These are phyloP conservation scores for Capsella rubella DNA, from an alignment of 441 rosid species.

Conservation along the genomic window DNA sequence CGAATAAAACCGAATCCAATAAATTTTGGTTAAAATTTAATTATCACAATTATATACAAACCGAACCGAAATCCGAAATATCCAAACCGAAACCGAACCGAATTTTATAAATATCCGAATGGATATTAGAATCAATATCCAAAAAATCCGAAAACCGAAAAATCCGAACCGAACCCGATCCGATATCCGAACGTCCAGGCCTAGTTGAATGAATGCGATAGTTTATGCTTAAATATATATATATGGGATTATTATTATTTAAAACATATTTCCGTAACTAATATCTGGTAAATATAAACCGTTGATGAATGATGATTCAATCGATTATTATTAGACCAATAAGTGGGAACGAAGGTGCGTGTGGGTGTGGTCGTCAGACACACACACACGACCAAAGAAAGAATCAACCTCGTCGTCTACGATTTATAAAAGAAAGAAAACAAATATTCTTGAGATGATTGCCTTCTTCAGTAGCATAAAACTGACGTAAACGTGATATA, in stretches of 20 bases:
- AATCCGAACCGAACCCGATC: too few species aligned
- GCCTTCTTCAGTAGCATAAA: not conserved
- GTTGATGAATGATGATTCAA: slow-evolving; percentile 6
- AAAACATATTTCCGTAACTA: not conserved
- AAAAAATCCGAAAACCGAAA: too few species aligned
- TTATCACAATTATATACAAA: too few species aligned
- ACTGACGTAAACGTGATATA: slow-evolving; percentile 7
- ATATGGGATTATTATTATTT: too few species aligned
- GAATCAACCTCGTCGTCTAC: slow-evolving; percentile 28
- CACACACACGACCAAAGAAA: slow-evolving; percentile 10
- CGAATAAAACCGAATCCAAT: too few species aligned
- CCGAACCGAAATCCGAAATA: too few species aligned
- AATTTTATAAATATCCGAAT: too few species aligned
- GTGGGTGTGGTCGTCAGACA: slow-evolving; percentile 25
- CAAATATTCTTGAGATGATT: not conserved
- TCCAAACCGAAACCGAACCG: too few species aligned
- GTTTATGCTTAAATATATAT: not conserved
- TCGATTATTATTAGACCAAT: not conserved
- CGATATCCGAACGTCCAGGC: too few species aligned
- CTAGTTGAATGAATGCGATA: not conserved
- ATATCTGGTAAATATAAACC: too few species aligned
- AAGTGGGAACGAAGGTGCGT: not conserved
- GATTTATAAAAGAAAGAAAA: not conserved
- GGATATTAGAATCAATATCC: too few species aligned
- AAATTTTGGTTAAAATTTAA: too few species aligned